phyloP scores from a whole-genome alignment of 2,329 filamentous ascomycete genomes.

The Scytalidium sp. region DNA sequence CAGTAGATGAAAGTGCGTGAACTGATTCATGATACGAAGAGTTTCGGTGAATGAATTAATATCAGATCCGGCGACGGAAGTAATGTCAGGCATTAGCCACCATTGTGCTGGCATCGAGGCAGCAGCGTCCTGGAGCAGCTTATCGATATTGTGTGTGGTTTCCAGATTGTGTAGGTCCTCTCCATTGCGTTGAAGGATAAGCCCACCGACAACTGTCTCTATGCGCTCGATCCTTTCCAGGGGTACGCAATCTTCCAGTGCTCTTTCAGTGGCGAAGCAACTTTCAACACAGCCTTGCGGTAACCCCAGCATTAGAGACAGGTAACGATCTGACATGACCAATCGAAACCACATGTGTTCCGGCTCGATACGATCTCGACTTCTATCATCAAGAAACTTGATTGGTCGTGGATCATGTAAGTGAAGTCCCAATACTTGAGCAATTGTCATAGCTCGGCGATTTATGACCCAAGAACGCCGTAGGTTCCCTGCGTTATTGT shows the following conservation, averaged over 20 bases:
- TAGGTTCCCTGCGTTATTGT: slow-evolving; percentile 44
- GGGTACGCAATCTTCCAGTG: slow-evolving; percentile 29
- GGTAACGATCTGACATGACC: slow-evolving; percentile 39
- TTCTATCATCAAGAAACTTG: not conserved
- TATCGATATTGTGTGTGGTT: slow-evolving; percentile 30
- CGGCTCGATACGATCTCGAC: slow-evolving; percentile 29
- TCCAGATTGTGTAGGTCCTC: slow-evolving; percentile 18
- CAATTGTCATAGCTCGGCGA: slow-evolving; percentile 47
- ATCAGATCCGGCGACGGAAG: slow-evolving; percentile 13
- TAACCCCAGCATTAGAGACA: slow-evolving; percentile 45
- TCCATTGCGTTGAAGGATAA: slow-evolving; percentile 35
- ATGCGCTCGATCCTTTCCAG: slow-evolving; percentile 43
- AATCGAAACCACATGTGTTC: slow-evolving; percentile 42
- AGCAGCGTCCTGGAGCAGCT: slow-evolving; percentile 28
- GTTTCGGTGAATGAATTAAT: slow-evolving; percentile 27
- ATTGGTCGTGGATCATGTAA: not conserved
- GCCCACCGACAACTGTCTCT: slow-evolving; percentile 35
- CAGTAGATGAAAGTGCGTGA: slow-evolving; percentile 35
- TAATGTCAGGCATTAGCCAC: slow-evolving; percentile 31
- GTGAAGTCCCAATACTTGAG: slow-evolving; percentile 47
- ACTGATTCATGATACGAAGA: slow-evolving; percentile 30
- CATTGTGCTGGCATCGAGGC: slow-evolving; percentile 30
- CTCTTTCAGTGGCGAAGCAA: slow-evolving; percentile 30
- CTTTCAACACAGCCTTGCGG: slow-evolving; percentile 40
- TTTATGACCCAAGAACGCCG: slow-evolving; percentile 46